Base-by-base conservation (phyloP, 176 grass and related monocot genomes). In the Carex pumila region DNA sequence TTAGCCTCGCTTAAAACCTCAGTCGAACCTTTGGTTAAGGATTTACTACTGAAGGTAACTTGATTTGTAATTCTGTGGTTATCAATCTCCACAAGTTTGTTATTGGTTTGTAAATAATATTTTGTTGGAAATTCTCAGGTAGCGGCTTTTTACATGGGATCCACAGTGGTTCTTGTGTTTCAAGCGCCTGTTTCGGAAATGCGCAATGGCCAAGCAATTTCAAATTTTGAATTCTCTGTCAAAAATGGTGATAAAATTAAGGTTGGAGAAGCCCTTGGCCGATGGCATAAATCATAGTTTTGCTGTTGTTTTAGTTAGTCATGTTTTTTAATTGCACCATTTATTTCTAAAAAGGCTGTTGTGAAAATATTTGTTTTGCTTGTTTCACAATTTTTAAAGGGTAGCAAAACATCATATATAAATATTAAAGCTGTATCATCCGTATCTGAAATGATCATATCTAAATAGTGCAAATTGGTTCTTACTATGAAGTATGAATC, bases 111-210 rank as follows among this genome's bases (percentile, higher is more conserved):
- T 67, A 59, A 53, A 53, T 57, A 57, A 11, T 5, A 32, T 25
- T 30, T 31, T 54, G 72, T 32, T 76, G 21, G 22, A 75, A 53
- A 31, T 54, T 75, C 29, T 69, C 66, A 94, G 92, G 63, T 92
- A 83, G 94, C 92, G 37, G 88, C 82, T 58, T 97, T 94, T 50
- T 88, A 92, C 29, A 94, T 97, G 94, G 94, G 94, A 31, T 97
- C 92, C 25, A 94, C 88, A 2, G 90, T 97, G 3, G 90, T 97
- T 2, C 37, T 97, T n/a, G 87, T 97, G 17, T 97, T 97, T 71
- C 90, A 97, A 89, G 94, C 94, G 49, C 92, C 92, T 37, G n/a
- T 87, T 34, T 88, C 79, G 2, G 89, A 88, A 85, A 71, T 70
- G 29, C 66, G 39, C 64, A 79, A 94, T 9, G 78, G 69, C 7